These are phyloP conservation scores for Pseudogymnoascus sp. DNA, from an alignment of 2,329 filamentous ascomycete genomes.

Conservation along the genomic window DNA sequence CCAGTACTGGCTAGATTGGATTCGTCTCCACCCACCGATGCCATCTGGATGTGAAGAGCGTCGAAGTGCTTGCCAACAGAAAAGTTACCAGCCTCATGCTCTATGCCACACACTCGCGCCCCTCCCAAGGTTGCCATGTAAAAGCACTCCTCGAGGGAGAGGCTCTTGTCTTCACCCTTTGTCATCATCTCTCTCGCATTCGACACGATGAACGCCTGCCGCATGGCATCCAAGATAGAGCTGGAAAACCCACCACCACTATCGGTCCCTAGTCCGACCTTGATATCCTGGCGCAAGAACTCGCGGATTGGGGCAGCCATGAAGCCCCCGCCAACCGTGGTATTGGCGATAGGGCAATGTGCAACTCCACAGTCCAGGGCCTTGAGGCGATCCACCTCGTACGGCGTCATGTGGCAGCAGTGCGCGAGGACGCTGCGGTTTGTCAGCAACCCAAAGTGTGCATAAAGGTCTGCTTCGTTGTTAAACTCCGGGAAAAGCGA, in stretches of 20 bases:
- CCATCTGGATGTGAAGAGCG: constrained; percentile 65
- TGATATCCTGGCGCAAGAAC: constrained; percentile 49
- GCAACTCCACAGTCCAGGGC: constrained; percentile 49
- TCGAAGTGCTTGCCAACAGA: constrained; percentile 82
- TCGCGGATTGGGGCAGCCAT: constrained; percentile 53
- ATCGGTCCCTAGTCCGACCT: constrained; percentile 60
- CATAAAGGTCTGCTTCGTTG: constrained; percentile 54
- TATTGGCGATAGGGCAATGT: constrained; percentile 58
- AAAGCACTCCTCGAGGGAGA: constrained; percentile 28
- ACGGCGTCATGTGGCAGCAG: constrained; percentile 52
- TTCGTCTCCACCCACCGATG: constrained; percentile 48
- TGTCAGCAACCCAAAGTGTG: constrained; percentile 45
- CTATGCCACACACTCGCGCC: constrained; percentile 45
- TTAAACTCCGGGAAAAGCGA: constrained; percentile 47
- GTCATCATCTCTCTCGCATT: constrained; percentile 39
- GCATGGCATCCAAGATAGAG: constrained; percentile 50
- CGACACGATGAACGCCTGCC: constrained; percentile 44
- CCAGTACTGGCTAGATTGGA: constrained; percentile 11
- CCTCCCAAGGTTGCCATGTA: constrained; percentile 44
- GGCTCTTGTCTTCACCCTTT: constrained; percentile 27
- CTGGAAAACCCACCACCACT: constrained; percentile 54
- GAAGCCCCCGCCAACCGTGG: constrained; percentile 53
- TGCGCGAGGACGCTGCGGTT: constrained; percentile 55
- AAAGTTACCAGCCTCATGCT: constrained; percentile 65
- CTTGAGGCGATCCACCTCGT: constrained; percentile 43